Base-by-base conservation (phyloP, 2,329 filamentous ascomycete genomes). In the Neodidymelliopsis sp. region DNA sequence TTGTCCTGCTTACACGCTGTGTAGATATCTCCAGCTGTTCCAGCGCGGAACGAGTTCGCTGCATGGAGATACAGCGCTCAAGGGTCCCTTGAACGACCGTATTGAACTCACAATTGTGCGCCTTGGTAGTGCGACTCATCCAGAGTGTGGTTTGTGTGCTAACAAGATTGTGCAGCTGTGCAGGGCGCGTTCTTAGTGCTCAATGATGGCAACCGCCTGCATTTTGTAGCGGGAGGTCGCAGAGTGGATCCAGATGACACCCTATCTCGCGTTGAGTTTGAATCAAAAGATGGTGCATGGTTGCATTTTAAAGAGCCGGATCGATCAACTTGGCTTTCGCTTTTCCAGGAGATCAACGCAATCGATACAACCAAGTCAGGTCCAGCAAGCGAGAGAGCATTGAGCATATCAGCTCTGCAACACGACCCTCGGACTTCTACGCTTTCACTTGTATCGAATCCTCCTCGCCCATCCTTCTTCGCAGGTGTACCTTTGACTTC, bases 401-500 rank as follows among this genome's bases (percentile, higher is more conserved):
- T 45, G 19, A 30, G 22, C 8, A 34, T 50, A 13, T 13, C 47
- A 7, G 9, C 22, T 16, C n/a, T 50, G 3, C 12, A 24, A 33
- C 18, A 8, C 4, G 30, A 45, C n/a, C 10, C 13, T 4, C 23
- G 35, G 15, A 45, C 35, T 11, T 34, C 29, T 7, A 13, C 4
- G 5, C 40, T 50, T n/a, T 35, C 24, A 16, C 10, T 20, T 13
- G 40, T 22, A 3, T 23, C 16, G 22, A 10, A 24, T 3, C 9
- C 22, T 1, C 39, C 45, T 6, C 37, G 50, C 8, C 12, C 47
- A 12, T 27, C 37, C 6, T 53, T 57, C 28, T 57, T 50, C 19
- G 50, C 48, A 30, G 51, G 47, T 18, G 38, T 29, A 6, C 53
- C 55, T 7, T 23, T 60, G 24, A 43, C 33, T 5, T 45, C 55